These are phyloP conservation scores for Coemansia sp. DNA, from an alignment of 192 early-diverging fungal genomes.

Conservation along the genomic window DNA sequence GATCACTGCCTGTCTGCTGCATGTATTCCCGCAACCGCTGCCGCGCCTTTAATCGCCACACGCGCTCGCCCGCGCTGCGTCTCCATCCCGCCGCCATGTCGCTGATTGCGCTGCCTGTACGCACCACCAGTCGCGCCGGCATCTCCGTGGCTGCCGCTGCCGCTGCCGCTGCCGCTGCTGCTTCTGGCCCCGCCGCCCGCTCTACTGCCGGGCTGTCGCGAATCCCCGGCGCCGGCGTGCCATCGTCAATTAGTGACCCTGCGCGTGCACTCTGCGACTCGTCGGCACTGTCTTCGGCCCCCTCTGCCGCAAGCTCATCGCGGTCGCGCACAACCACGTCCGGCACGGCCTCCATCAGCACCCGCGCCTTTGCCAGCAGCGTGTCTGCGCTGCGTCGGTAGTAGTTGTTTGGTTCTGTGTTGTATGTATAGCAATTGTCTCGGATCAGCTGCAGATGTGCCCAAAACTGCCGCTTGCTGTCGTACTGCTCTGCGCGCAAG, in stretches of 20 bases:
- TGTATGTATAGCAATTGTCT: slow-evolving; percentile 89
- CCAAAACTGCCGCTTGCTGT: slow-evolving; percentile 82
- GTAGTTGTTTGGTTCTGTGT: slow-evolving; percentile 81
- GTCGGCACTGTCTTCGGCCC: slow-evolving; percentile 59
- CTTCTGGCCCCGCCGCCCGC: background rate
- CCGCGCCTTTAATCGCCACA: slow-evolving; percentile 40
- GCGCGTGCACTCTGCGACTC: slow-evolving; percentile 41
- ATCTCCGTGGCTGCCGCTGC: slow-evolving; percentile 5
- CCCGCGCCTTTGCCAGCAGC: slow-evolving; percentile 73
- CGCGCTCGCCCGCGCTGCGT: slow-evolving; percentile 21
- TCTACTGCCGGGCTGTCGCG: slow-evolving; percentile 13
- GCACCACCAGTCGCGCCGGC: slow-evolving; percentile 31
- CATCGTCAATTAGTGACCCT: slow-evolving; percentile 10
- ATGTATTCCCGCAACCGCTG: slow-evolving; percentile 25
- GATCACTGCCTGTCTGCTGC: slow-evolving; percentile 23
- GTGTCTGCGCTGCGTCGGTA: slow-evolving; percentile 82
- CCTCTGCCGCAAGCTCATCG: slow-evolving; percentile 58
- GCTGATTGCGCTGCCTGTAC: slow-evolving; percentile 19
- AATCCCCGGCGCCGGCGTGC: slow-evolving; percentile 27
- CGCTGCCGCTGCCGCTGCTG: background rate
- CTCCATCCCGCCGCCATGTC: slow-evolving; percentile 35
- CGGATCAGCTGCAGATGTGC: slow-evolving; percentile 89
- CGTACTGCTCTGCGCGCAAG: slow-evolving; percentile 74
- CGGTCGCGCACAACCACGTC: slow-evolving; percentile 75
- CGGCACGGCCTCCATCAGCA: slow-evolving; percentile 76